Evolutionary conservation across 257 asterid genomes (phyloP).

Genomic region (Solanum gandarillasii): DNA sequence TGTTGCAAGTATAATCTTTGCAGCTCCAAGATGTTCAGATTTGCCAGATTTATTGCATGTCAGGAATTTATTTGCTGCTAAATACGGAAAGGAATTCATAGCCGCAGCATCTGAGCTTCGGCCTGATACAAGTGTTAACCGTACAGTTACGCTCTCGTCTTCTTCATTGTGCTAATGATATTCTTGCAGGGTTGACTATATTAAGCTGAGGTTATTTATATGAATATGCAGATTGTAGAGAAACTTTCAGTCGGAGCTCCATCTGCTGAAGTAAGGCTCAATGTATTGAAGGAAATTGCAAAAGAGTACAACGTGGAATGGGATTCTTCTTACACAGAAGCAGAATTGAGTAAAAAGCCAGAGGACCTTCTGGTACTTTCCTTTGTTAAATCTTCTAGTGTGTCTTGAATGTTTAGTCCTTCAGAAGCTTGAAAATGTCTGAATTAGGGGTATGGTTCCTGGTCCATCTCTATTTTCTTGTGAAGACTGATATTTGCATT

Average conservation of each 20-base stretch:
- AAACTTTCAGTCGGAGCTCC: constrained; percentile 75
- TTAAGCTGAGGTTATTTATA: neutral
- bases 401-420: neutral
- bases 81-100: constrained; percentile 87
- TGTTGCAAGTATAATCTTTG: constrained; percentile 86
- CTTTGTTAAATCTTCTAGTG: neutral
- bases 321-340: constrained; percentile 73
- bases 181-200: neutral
- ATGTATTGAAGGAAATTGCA: constrained; percentile 60
- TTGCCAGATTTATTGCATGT: constrained; percentile 76
- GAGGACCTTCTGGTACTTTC: constrained; percentile 85
- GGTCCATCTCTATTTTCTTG: neutral
- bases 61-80: constrained; percentile 63
- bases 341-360: constrained; percentile 60
- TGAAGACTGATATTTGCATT: neutral
- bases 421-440: neutral
- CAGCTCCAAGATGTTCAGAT: constrained; percentile 96
- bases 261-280: constrained; percentile 55
- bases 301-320: constrained; percentile 48
- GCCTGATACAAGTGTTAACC: constrained; percentile 89
- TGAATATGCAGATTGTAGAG: constrained; percentile 63
- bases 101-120: constrained; percentile 94
- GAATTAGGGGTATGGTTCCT: neutral
- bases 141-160: constrained; percentile 50
- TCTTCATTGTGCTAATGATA: neutral